phyloP scores from a whole-genome alignment of 2,329 filamentous ascomycete genomes.

The Fusarium denticulatum region DNA sequence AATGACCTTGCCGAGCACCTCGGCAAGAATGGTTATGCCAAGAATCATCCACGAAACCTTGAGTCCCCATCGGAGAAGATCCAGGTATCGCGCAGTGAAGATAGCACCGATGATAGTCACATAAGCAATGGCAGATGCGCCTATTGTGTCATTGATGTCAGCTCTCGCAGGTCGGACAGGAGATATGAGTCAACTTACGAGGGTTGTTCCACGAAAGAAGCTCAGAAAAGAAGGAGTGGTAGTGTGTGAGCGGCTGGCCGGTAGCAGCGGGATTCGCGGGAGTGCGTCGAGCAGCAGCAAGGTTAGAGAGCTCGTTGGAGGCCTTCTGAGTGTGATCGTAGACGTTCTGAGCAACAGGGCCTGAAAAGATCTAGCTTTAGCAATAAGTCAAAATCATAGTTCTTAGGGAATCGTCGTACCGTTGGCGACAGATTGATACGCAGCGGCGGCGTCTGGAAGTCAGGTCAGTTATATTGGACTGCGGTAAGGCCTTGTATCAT shows the following conservation, averaged over 20 bases:
- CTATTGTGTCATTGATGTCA: constrained; percentile 48
- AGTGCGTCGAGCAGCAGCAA: constrained; percentile 66
- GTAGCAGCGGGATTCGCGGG: constrained; percentile 65
- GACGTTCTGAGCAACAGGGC: constrained; percentile 68
- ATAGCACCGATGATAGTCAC: constrained; percentile 66
- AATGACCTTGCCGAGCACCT: constrained; percentile 68
- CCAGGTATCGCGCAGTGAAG: constrained; percentile 71
- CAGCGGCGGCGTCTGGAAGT: constrained; percentile 58
- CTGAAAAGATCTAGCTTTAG: constrained; percentile 48
- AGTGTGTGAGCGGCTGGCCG: constrained; percentile 72
- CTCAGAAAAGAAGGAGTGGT: constrained; percentile 76
- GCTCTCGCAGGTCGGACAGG: constrained; percentile 13
- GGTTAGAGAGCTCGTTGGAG: constrained; percentile 64
- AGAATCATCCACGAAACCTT: constrained; percentile 73
- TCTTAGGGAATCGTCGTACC: constrained; percentile 50
- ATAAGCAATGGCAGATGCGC: constrained; percentile 73
- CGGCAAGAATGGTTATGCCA: constrained; percentile 68
- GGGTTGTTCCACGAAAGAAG: constrained; percentile 76
- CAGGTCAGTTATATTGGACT: constrained; percentile 45
- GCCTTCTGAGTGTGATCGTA: constrained; percentile 67
- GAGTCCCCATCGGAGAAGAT: constrained; percentile 71
- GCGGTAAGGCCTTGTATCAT: not conserved
- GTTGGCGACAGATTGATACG: constrained; percentile 59
- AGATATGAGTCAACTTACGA: constrained; percentile 56
- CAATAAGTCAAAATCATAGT: constrained; percentile 2